A percentile compares a stretch with the other conserved stretches of the same genome.
These are phyloP conservation scores for Furcasterigmium sp. DNA, from an alignment of 2,329 filamentous ascomycete genomes.

Conservation along the genomic window DNA sequence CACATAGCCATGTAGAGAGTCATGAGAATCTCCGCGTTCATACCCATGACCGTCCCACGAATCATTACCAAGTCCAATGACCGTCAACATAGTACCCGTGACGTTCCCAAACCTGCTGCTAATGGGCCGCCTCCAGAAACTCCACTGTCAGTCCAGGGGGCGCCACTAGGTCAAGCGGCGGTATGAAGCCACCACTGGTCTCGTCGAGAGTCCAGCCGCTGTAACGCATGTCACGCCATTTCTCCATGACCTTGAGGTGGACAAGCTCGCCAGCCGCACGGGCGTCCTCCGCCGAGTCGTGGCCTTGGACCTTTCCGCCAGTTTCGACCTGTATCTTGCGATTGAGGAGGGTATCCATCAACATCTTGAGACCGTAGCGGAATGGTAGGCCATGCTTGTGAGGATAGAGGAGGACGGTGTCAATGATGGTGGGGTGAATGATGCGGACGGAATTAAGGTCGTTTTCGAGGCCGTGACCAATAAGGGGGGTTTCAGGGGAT, in stretches of 20 bases:
- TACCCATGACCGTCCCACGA: background rate
- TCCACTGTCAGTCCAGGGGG: slow-evolving; percentile 25
- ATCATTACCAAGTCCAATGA: no score
- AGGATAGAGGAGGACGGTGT: slow-evolving; percentile 80
- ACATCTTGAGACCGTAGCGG: slow-evolving; percentile 69
- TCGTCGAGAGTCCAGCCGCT: slow-evolving; percentile 62
- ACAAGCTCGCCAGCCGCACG: slow-evolving; percentile 84
- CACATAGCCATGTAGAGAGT: no score
- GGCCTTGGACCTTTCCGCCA: slow-evolving; percentile 50
- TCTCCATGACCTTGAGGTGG: slow-evolving; percentile 60
- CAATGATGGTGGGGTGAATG: slow-evolving; percentile 78
- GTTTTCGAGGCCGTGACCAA: slow-evolving; percentile 93
- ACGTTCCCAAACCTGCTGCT: background rate
- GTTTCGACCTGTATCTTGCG: slow-evolving; percentile 73
- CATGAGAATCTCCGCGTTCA: no score
- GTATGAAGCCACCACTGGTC: slow-evolving; percentile 33
- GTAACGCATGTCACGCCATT: slow-evolving; percentile 63
- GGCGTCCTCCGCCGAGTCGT: slow-evolving; percentile 92
- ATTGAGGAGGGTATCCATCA: slow-evolving; percentile 66
- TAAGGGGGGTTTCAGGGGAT: slow-evolving; percentile 71
- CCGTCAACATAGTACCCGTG: background rate
- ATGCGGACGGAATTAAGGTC: slow-evolving; percentile 83
- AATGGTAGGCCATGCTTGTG: slow-evolving; percentile 72
- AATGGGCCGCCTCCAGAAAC: slow-evolving; percentile 26
- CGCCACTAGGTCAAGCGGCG: slow-evolving; percentile 22